These are phyloP conservation scores for Ailanthus altissimus DNA, from an alignment of 345 rosid genomes.

Conservation along the genomic window DNA sequence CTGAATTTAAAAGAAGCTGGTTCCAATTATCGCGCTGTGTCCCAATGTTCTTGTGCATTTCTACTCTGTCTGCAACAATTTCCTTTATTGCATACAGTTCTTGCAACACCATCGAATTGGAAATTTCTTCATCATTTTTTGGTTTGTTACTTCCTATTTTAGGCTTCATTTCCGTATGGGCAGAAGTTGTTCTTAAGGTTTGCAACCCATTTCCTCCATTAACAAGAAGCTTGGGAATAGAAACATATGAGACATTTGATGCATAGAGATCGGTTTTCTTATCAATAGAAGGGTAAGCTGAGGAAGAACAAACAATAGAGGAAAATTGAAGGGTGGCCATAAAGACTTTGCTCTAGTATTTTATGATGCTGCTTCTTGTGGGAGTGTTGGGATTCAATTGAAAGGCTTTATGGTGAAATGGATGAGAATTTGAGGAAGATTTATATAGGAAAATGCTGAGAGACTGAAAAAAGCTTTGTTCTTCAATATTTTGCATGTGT, in stretches of 20 bases:
- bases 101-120: neutral
- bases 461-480: neutral
- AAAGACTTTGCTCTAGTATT: neutral
- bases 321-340: constrained; percentile 6
- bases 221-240: neutral
- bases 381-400: neutral
- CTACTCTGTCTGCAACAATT: constrained; percentile 1
- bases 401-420: neutral
- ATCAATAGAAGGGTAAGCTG: neutral
- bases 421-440: neutral
- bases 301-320: neutral
- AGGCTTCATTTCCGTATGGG: neutral
- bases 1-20: neutral
- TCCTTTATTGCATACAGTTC: constrained; percentile 12
- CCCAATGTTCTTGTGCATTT: constrained; percentile 13
- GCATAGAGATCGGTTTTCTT: neutral
- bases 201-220: neutral
- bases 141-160: neutral
- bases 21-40: neutral
- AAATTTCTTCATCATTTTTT: neutral
- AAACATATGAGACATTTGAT: neutral
- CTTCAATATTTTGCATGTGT: neutral
- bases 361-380: neutral
- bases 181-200: neutral
- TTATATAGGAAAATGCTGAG: neutral